Conservation (phyloP, 2,329 filamentous ascomycete species). For the Ceratocystis eucalypticola region DNA sequence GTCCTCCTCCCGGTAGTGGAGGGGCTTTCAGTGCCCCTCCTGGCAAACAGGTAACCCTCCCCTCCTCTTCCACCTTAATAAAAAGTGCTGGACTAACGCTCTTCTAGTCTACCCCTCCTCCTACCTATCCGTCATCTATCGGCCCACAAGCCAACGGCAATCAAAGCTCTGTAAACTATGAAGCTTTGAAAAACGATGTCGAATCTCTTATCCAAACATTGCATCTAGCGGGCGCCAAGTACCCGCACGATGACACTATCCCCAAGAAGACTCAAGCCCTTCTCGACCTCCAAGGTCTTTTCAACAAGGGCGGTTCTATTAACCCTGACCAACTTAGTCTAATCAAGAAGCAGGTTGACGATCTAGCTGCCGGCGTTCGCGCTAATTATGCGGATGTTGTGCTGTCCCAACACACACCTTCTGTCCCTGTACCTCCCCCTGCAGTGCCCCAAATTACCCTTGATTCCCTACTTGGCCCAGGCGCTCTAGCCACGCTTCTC, state of each 20-base stretch:
- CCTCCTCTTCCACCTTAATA: background rate
- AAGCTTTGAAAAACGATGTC: constrained; percentile 71
- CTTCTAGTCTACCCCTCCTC: constrained; percentile 5
- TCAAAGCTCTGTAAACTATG: constrained; percentile 40
- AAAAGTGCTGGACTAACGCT: background rate
- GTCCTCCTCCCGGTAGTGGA: constrained; percentile 1
- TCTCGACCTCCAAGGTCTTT: constrained; percentile 61
- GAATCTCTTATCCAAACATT: constrained; percentile 61
- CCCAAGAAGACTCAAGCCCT: constrained; percentile 73
- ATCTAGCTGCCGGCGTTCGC: constrained; percentile 54
- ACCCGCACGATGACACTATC: constrained; percentile 60
- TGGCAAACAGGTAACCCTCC: constrained; percentile 15
- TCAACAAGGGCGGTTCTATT: constrained; percentile 65
- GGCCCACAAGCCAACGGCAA: constrained; percentile 4
- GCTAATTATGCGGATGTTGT: constrained; percentile 31
- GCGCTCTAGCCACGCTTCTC: constrained; percentile 46
- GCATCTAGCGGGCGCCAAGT: constrained; percentile 60
- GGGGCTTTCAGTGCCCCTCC: constrained; percentile 3
- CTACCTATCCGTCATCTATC: background rate
- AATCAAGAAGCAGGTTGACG: constrained; percentile 73
- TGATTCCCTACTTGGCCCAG: constrained; percentile 45
- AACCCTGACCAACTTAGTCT: constrained; percentile 69
- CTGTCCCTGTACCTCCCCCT: constrained; percentile 24
- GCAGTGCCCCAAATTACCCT: constrained; percentile 31
- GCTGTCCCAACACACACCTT: constrained; percentile 23